phyloP scores from a whole-genome alignment of 78 protist species.

The Dictyostelium firmibasis region DNA sequence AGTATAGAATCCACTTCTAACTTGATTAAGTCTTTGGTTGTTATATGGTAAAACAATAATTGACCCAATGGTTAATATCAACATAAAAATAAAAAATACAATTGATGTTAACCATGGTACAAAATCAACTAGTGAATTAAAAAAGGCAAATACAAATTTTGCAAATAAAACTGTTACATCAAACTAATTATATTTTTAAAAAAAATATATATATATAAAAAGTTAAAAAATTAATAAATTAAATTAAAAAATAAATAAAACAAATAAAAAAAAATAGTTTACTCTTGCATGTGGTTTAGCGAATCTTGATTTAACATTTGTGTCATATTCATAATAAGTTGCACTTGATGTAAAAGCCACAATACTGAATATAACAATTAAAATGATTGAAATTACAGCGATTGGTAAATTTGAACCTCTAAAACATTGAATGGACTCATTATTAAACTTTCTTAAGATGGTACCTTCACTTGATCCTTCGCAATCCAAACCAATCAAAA shows the following conservation, averaged over 20 bases:
- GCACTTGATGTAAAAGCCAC: conserved; percentile 4
- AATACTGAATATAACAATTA: conserved; percentile 24
- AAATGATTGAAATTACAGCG: conserved; percentile 6
- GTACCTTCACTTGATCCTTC: background rate
- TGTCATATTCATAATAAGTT: conserved; percentile 69
- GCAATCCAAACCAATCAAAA: conserved; percentile 52
- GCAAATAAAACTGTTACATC: conserved; percentile 44
- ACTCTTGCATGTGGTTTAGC: conserved; percentile 78
- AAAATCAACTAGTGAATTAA: background rate
- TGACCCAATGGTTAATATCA: conserved; percentile 40
- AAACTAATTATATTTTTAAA: conserved; percentile 10
- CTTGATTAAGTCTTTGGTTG: conserved; percentile 60
- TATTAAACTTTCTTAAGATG: background rate
- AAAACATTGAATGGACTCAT: conserved; percentile 22
- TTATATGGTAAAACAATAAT: conserved; percentile 51
- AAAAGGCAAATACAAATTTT: conserved; percentile 45
- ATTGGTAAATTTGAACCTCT: conserved; percentile 17
- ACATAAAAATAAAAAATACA: conserved; percentile 12
- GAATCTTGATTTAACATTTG: conserved; percentile 19
- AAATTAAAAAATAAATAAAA: background rate
- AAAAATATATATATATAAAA: background rate
- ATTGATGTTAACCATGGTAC: conserved; percentile 45
- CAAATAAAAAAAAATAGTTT: background rate
- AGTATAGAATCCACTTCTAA: conserved; percentile 54
- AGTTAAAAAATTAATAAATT: background rate